Evolutionary conservation across 1,284 basidiomycete genomes (phyloP), one percentile per base, ranked within the genome.

Genomic region (Puccinia coronata): DNA sequence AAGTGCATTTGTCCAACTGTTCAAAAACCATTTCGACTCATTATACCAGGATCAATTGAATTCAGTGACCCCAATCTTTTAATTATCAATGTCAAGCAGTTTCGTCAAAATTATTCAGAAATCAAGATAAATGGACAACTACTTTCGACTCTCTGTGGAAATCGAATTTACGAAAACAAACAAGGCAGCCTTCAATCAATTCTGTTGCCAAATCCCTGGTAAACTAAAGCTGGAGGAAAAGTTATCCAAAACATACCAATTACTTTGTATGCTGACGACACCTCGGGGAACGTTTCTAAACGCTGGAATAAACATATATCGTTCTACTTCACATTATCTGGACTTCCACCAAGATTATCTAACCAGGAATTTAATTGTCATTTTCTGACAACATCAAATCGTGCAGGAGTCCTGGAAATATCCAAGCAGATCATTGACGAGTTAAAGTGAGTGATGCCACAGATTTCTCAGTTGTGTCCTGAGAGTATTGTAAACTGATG

Each of bases 341-440:
- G 70, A 8, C 51, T 72, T 25, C 70, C 70, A 28, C 70, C 70
- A n/a, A 49, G 53, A 14, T 9, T 49, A 18, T 49, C 70, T 23
- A 72, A 72, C 43, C 70, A 72, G 47, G 43, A 72, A 31, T 72
- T 28, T 34, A 72, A 72, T 31, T 72, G 39, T 47, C 36, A 71
- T 43, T 71, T 43, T 9, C 9, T 49, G 1, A 2, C 41, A 8
- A 72, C 70, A 25, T 73, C 71, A 14, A 73, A 73, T 36, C 43
- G 11, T 5, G 47, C 49, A 18, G 36, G n/a, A 14, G 71, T 51
- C 16, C 20, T 73, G 51, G 71, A 73, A 57, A 20, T 72, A n/a
- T 18, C 43, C 20, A 47, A 88, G 47, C 85, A 84, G 0, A 83
- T 88, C 61, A 84, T 84, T 0, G 78, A 84, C 0, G 85, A 86